phyloP scores from a whole-genome alignment of 2,329 filamentous ascomycete genomes.

The Fusarium oxysporum region DNA sequence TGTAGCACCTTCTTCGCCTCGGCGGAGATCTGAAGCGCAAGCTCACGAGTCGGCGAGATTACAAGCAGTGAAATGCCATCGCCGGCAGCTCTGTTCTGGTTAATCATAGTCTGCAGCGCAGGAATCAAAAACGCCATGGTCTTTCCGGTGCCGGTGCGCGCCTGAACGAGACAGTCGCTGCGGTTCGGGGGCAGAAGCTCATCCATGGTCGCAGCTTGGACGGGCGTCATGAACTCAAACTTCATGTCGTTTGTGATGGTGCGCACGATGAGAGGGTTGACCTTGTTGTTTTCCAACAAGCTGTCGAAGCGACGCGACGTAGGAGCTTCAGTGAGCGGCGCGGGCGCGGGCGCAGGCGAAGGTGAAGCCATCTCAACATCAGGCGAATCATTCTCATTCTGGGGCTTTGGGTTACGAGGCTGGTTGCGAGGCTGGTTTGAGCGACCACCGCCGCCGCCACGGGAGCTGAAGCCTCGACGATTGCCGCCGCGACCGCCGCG shows the following conservation, averaged over 20 bases:
- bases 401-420: background rate
- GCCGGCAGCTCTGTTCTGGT: constrained; percentile 48
- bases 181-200: constrained; percentile 59
- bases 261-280: constrained; percentile 60
- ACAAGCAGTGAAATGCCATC: constrained; percentile 70
- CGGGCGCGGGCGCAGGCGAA: background rate
- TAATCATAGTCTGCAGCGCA: constrained; percentile 81
- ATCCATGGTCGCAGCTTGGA: constrained; percentile 64
- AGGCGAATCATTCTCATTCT: background rate
- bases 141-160: constrained; percentile 89
- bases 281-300: constrained; percentile 53
- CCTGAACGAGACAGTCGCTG: constrained; percentile 76
- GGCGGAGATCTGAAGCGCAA: constrained; percentile 76
- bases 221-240: constrained; percentile 66
- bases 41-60: constrained; percentile 77
- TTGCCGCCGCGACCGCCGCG: constrained; percentile 21
- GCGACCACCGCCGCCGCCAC: constrained; percentile 1
- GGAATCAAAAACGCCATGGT: constrained; percentile 86
- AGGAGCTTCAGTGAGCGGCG: constrained; percentile 49
- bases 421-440: background rate
- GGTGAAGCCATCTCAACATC: background rate
- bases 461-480: background rate
- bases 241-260: constrained; percentile 62
- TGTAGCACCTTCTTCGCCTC: constrained; percentile 79
- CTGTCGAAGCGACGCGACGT: constrained; percentile 62